Conservation (phyloP, 192 early-diverging fungal genomes). For the Backusella liffmaniae region DNA sequence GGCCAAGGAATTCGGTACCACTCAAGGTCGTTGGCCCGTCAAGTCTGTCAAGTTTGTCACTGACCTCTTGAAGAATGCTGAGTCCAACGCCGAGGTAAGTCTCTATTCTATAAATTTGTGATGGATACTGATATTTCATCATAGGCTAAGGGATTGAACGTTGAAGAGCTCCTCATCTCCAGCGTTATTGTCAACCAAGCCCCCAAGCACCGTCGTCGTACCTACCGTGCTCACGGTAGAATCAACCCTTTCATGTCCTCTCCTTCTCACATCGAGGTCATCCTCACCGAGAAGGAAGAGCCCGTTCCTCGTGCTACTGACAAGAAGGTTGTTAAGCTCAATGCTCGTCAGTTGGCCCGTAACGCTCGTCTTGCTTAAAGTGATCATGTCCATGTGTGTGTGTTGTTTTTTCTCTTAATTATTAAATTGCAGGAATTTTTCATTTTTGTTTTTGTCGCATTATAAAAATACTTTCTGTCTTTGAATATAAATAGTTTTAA, state of each 20-base stretch:
- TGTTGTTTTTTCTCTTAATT: conserved; percentile 8
- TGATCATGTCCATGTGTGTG: neutral
- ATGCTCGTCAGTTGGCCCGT: conserved; percentile 50
- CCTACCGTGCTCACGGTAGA: conserved; percentile 96
- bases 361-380: conserved; percentile 44
- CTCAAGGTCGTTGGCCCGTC: conserved; percentile 91
- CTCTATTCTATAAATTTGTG: neutral
- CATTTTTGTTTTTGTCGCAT: no score
- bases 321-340: conserved; percentile 45
- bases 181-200: conserved; percentile 97
- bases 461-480: no score
- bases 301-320: conserved; percentile 71
- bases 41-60: conserved; percentile 92
- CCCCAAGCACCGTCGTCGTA: conserved; percentile 91
- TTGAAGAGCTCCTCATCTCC: conserved; percentile 83
- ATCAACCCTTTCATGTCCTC: conserved; percentile 87
- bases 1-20: conserved; percentile 86
- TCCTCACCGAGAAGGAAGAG: conserved; percentile 84
- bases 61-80: conserved; percentile 91
- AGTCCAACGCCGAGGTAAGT: conserved; percentile 91
- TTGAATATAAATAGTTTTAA: no score
- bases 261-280: conserved; percentile 94
- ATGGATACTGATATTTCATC: neutral
- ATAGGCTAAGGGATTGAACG: conserved; percentile 83
- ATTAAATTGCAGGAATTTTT: neutral